Base-by-base conservation (phyloP, 805 yeast genomes). In the Yueomyces sinensis region DNA sequence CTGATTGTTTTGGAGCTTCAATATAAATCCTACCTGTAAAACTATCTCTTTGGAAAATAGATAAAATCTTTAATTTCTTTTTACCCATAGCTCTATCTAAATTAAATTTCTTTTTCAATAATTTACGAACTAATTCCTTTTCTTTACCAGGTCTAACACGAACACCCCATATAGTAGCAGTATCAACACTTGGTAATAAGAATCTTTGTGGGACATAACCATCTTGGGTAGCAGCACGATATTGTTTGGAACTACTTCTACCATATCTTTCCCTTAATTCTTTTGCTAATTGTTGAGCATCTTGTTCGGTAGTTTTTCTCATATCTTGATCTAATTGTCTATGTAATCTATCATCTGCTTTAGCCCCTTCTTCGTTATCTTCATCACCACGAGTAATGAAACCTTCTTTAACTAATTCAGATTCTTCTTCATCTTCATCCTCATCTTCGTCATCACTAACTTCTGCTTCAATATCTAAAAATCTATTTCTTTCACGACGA, bases 381-480 rank as follows among this genome's bases (percentile, higher is more conserved):
- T 70, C 74, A 33, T 56, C 62, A 32, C 58, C 59, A 30, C 53
- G 49, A 2, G 82, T 74, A 43, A 82, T 74, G 52, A 82, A 82
- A 50, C 84, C 89, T 54, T 80, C 93, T 49, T 84, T 74, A 31
- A 80, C 73, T 22, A 82, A 62, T 42, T 82, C 96, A n/a, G 93
- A 87, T 45, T 76, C 82, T 45, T 80, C 97, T 42, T 89, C 97
- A 32, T 86, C 97, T 41, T 87, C 97, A 41, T 84, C 89, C 44
- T 57, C 62, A 3, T 89, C 97, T 36, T 91, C 97, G 45, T 91
- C 97, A 41, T 89, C 97, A 57, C 89, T 94, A 38, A 91, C 98
- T 58, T 89, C 97, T 39, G 96, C 98, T 66, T 91, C 97, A 36
- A 91, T 94, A 82, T 91, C 98, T 61, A 91, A 69, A 58, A 86